Evolutionary conservation across 768 basidiomycete genomes (phyloP).

Genomic region (Mycena capillaripes): DNA sequence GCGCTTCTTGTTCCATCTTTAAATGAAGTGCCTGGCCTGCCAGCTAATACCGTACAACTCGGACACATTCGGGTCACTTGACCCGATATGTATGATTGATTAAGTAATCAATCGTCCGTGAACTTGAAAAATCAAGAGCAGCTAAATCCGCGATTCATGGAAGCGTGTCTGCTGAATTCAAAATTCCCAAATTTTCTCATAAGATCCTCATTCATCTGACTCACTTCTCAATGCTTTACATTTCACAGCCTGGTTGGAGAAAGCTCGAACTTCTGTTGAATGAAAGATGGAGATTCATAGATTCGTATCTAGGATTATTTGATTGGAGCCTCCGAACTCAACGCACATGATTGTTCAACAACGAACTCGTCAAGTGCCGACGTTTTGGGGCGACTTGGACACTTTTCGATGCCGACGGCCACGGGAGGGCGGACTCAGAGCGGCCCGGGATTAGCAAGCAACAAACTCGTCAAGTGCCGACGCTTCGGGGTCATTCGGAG

Average conservation of each 20-base stretch:
- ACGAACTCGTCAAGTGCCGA: neutral
- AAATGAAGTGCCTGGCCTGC: neutral
- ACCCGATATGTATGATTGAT: neutral
- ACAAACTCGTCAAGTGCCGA: too few species aligned
- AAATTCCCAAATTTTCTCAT: too few species aligned
- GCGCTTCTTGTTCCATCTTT: slow-evolving; percentile 3
- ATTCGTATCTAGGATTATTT: neutral
- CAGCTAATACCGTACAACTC: slow-evolving; percentile 3
- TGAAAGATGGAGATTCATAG: too few species aligned
- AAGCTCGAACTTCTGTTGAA: neutral
- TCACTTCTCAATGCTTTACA: neutral
- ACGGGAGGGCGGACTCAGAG: too few species aligned
- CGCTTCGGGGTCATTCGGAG: too few species aligned
- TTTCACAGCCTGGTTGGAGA: neutral
- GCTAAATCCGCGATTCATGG: neutral
- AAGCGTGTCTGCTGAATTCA: neutral
- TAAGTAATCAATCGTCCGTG: neutral
- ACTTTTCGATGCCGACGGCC: too few species aligned
- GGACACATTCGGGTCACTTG: neutral
- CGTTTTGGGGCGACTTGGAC: neutral
- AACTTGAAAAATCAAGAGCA: neutral
- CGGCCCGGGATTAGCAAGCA: too few species aligned
- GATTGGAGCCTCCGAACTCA: neutral
- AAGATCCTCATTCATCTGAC: neutral
- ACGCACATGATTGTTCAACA: neutral